Base-by-base conservation (phyloP, 306 rosid genomes). In the Boehmeria nivea region DNA sequence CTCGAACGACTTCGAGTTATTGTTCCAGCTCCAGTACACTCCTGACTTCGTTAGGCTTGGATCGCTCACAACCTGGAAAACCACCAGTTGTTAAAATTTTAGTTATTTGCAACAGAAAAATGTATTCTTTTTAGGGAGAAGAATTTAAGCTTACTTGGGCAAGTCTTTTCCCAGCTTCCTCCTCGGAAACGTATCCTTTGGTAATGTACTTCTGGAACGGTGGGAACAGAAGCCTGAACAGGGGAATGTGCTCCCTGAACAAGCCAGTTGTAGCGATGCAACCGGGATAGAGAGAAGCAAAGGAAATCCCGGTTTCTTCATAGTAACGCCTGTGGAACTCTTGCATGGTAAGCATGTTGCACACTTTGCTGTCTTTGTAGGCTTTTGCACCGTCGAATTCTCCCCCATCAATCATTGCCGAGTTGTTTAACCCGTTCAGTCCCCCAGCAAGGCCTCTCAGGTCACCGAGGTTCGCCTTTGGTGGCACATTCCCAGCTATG, bases 401-500 rank as follows among this genome's bases (percentile, higher is more conserved):
- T 16, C 52, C 57, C 17, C 64, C 64, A 10, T 57, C 59, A 12
- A 57, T 57, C 65, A 58, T 66, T 10, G 47, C 20, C 8, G 60
- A 57, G 51, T 11, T 53, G 24, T 26, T 52, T 26, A 83, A 66
- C 44, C 83, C 83, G 36, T 52, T 83, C 71, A 83, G 66, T 26
- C 90, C 86, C 31, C 79, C 81, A 0, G 72, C 69, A 46, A 83
- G 75, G 38, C 90, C 90, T 68, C 86, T 76, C 73, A 83, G 12
- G 66, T 83, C 90, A 16, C 90, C 90, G 5, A 83, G 90, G 70
- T 83, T 79, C 22, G 86, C 86, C 77, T 83, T 83, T 12, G 90
- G 90, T 43, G 90, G 86, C 68, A 83, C 90, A 72, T 83, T 83
- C 28, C 90, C 90, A 6, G 89, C 86, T 74, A 83, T 60, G 48